These are phyloP conservation scores for Ceratocystis cacaofunesta DNA, from an alignment of 2,329 filamentous ascomycete genomes.

Conservation along the genomic window DNA sequence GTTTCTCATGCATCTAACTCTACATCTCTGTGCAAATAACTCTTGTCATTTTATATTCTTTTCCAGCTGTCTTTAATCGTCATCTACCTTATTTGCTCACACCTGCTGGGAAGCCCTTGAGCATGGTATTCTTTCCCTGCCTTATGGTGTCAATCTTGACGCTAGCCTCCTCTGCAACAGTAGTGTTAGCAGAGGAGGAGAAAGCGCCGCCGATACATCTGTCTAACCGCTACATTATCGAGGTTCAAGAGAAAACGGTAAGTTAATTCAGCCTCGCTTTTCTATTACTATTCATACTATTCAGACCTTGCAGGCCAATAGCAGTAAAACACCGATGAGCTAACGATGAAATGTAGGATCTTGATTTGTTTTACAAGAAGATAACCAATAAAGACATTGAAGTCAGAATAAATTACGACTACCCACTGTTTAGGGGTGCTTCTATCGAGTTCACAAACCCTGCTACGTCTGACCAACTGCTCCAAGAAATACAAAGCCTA, in stretches of 20 bases:
- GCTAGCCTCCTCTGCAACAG: slow-evolving; percentile 23
- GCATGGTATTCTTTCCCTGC: slow-evolving; percentile 27
- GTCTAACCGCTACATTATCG: slow-evolving; percentile 37
- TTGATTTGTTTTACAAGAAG: slow-evolving; percentile 27
- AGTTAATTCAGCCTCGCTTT: slow-evolving; percentile 15
- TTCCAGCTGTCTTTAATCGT: not conserved
- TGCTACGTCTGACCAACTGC: slow-evolving; percentile 30
- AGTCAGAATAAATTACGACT: slow-evolving; percentile 35
- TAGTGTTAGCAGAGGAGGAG: slow-evolving; percentile 10
- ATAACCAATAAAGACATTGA: slow-evolving; percentile 27
- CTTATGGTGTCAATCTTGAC: slow-evolving; percentile 26
- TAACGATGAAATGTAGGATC: slow-evolving; percentile 25
- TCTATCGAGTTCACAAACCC: slow-evolving; percentile 38
- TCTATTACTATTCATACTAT: not conserved
- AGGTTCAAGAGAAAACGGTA: slow-evolving; percentile 37
- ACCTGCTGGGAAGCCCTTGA: not conserved
- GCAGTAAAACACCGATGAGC: not conserved
- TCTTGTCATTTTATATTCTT: not conserved
- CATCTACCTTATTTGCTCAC: not conserved
- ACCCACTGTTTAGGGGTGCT: slow-evolving; percentile 38
- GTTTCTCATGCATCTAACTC: too few relatives aligned
- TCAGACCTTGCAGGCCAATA: not conserved
- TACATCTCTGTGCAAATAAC: not conserved
- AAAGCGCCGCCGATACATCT: slow-evolving; percentile 19
- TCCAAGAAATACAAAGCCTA: slow-evolving; percentile 28